phyloP scores from a whole-genome alignment of 2,329 filamentous ascomycete species.

The Botrytis porri region DNA sequence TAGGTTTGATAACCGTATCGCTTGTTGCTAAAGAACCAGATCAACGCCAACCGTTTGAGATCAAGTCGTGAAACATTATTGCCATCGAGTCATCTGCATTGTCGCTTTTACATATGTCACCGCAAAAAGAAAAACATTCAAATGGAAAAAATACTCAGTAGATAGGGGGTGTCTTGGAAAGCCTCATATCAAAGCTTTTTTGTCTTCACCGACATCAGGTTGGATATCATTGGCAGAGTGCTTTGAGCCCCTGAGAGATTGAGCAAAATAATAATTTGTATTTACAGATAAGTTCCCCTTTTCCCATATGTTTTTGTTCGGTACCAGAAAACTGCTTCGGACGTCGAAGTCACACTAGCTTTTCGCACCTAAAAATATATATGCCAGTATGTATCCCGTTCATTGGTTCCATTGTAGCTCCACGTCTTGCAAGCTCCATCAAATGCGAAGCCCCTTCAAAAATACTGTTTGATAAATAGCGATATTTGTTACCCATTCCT shows the following conservation, averaged over 20 bases:
- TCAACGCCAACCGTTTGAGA: not conserved
- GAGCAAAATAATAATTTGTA: conserved; percentile 10
- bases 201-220: conserved; percentile 6
- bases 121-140: not conserved
- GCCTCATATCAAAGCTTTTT: conserved; percentile 10
- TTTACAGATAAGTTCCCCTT: conserved; percentile 13
- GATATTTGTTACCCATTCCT: conserved; percentile 11
- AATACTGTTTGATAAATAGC: conserved; percentile 14
- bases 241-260: not conserved
- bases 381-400: conserved; percentile 3
- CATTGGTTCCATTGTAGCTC: not conserved
- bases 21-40: not conserved
- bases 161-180: not conserved
- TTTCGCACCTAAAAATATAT: conserved; percentile 14
- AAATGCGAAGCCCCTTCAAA: conserved; percentile 12
- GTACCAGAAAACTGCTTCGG: not conserved
- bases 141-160: not conserved
- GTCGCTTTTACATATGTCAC: conserved; percentile 4
- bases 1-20: too few species aligned
- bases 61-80: not conserved
- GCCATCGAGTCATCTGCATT: not conserved
- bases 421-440: not conserved
- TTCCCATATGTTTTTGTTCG: not conserved
- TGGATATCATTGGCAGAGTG: not conserved
- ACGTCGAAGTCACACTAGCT: not conserved